Evolutionary conservation across 1,284 basidiomycete genomes (phyloP).

Genomic region (Rhodotorula sp.): DNA sequence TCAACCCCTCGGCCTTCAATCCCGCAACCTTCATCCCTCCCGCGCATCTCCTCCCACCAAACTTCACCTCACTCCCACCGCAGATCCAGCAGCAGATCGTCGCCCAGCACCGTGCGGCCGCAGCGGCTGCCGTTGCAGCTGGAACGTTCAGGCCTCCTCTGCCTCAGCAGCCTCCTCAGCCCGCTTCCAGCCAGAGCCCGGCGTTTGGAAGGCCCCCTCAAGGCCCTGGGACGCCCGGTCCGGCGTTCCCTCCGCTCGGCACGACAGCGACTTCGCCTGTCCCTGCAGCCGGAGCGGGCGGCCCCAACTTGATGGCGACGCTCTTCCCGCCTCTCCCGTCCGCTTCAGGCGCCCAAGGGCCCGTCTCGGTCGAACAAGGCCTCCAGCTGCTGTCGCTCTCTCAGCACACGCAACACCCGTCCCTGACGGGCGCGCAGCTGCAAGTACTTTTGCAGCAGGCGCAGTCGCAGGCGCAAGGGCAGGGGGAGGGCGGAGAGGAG

Average conservation of each 20-base stretch:
- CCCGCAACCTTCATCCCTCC: not conserved
- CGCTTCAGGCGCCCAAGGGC: not conserved
- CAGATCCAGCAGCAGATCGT: constrained; percentile 14
- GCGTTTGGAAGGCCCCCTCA: not conserved
- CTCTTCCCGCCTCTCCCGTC: constrained; percentile 38
- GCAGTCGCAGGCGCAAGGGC: constrained; percentile 16
- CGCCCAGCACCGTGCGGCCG: not conserved
- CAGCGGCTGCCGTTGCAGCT: not conserved
- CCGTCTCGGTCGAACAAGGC: constrained; percentile 26
- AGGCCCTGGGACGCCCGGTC: constrained; percentile 8
- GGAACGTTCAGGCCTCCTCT: no score
- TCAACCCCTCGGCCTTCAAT: not conserved
- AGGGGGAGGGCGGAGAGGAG: constrained; percentile 48
- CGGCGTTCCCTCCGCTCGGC: constrained; percentile 29
- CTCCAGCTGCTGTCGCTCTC: constrained; percentile 21
- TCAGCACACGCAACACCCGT: constrained; percentile 36
- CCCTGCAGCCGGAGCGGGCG: not conserved
- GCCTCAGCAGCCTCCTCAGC: not conserved
- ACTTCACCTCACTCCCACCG: constrained; percentile 12
- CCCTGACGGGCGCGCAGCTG: constrained; percentile 34
- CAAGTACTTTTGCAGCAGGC: constrained; percentile 35
- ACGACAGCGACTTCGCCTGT: not conserved
- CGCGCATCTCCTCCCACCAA: constrained; percentile 1
- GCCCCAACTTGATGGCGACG: constrained; percentile 23
- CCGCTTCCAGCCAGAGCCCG: not conserved